Evolutionary conservation across 1,284 basidiomycete species (phyloP).

Genomic region (Papiliotrema fonsecae): DNA sequence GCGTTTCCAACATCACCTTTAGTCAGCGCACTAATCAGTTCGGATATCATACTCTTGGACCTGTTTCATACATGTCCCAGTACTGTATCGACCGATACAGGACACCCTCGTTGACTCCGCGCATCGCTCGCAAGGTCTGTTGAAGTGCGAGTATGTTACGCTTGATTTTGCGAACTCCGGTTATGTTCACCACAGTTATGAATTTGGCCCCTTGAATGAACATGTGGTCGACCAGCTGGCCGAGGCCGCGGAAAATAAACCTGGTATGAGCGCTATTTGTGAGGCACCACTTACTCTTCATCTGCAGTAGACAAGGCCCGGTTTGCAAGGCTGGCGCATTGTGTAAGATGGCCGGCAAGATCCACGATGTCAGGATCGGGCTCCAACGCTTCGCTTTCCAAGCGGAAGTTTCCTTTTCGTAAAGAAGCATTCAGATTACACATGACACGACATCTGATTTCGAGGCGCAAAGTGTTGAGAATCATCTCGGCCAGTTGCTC

Average conservation of each 20-base stretch:
- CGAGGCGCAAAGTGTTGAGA: slow-evolving; percentile 81
- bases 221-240: slow-evolving; percentile 78
- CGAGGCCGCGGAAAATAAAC: slow-evolving; percentile 82
- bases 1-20: slow-evolving; percentile 68
- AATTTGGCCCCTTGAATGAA: slow-evolving; percentile 70
- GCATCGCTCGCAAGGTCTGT: slow-evolving; percentile 78
- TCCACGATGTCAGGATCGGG: slow-evolving; percentile 88
- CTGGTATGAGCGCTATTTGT: slow-evolving; percentile 9
- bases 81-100: slow-evolving; percentile 74
- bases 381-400: slow-evolving; percentile 76
- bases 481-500: slow-evolving; percentile 80
- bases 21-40: slow-evolving; percentile 3
- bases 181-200: slow-evolving; percentile 66
- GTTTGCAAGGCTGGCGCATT: slow-evolving; percentile 67
- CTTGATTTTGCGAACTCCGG: slow-evolving; percentile 81
- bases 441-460: slow-evolving; percentile 78
- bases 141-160: slow-evolving; percentile 89
- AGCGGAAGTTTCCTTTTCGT: slow-evolving; percentile 70
- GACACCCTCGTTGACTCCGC: slow-evolving; percentile 57
- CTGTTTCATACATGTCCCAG: slow-evolving; percentile 69
- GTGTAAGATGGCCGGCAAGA: slow-evolving; percentile 73
- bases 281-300: slow-evolving; percentile 59
- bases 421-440: slow-evolving; percentile 77
- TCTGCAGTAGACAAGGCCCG: slow-evolving; percentile 61
- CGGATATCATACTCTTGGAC: slow-evolving; percentile 59